Evolutionary conservation across 1,284 basidiomycete genomes (phyloP).

Genomic region (Moesziomyces antarcticus): DNA sequence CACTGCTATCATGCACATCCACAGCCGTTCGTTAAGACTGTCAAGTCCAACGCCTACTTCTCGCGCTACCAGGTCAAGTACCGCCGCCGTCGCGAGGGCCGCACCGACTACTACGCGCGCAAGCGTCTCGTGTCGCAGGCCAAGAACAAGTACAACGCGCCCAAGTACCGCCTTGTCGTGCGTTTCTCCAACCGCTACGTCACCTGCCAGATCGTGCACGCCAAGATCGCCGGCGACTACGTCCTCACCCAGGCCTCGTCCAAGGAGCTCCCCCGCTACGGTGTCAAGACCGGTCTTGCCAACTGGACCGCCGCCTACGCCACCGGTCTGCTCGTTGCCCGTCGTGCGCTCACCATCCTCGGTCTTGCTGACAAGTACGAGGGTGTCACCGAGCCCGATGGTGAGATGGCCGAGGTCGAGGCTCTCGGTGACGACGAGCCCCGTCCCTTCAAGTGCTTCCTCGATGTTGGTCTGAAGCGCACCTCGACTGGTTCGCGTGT

Average conservation of each 20-base stretch:
- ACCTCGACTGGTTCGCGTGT: slow-evolving; percentile 98
- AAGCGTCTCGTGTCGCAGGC: slow-evolving; percentile 96
- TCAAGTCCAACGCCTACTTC: slow-evolving; percentile 84
- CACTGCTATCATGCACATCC: not conserved
- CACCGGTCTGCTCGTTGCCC: slow-evolving; percentile 93
- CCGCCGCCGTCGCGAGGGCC: slow-evolving; percentile 86
- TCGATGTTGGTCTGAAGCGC: slow-evolving; percentile 97
- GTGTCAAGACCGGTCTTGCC: slow-evolving; percentile 97
- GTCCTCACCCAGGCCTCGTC: slow-evolving; percentile 79
- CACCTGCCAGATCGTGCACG: slow-evolving; percentile 83
- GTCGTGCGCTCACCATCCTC: slow-evolving; percentile 93
- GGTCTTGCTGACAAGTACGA: slow-evolving; percentile 98
- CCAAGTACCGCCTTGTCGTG: slow-evolving; percentile 98
- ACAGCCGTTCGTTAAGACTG: slow-evolving; percentile 72
- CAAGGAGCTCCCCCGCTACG: slow-evolving; percentile 91
- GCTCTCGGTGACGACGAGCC: slow-evolving; percentile 90
- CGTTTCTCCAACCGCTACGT: slow-evolving; percentile 75
- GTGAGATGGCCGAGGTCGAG: slow-evolving; percentile 84
- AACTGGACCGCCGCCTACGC: slow-evolving; percentile 99
- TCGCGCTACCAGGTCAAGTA: slow-evolving; percentile 78
- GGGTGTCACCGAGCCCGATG: slow-evolving; percentile 92
- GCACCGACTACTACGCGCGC: slow-evolving; percentile 99
- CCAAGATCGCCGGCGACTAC: slow-evolving; percentile 96
- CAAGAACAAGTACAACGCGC: slow-evolving; percentile 99
- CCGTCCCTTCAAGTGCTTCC: slow-evolving; percentile 97